Evolutionary conservation across 2,329 filamentous ascomycete genomes (phyloP), one percentile per base, ranked within the genome.

Genomic region (Hypomyces rosellus): DNA sequence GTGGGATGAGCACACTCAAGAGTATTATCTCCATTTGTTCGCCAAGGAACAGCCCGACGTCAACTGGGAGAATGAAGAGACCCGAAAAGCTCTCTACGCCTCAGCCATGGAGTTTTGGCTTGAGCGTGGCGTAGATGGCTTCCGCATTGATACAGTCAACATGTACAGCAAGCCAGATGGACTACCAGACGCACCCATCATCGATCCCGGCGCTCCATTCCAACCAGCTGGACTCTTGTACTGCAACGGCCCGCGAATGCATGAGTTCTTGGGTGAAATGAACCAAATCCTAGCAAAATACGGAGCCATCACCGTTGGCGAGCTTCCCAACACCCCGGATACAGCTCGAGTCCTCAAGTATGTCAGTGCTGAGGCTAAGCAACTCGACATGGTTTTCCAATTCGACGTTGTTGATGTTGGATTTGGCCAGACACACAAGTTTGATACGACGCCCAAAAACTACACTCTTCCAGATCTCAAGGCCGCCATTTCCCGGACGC

Each of bases 21-120:
- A 91, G 66, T 91, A 89, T 65, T 91, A 89, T 60, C 78, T 91
- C 0, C 82, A 86, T 54, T 74, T 93, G 11, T 95, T 89, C 64
- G 82, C 84, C 6, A 78, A 77, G 5, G 81, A 88, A 56, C 88
- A 92, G 63, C 88, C 89, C 0, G 89, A 93, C 59, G 74, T 93
- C n/a, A 93, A 93, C 68, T 93, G 88, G 87, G 86, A 91, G 61
- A 86, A 85, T 51, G 74, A 75, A 0, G 80, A 78, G 9, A 80
- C 86, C 0, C 78, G 87, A 14, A 70, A 79, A 42, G 88, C 86
- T 2, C 82, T 91, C 6, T 86, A 89, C 63, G 75, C 84, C 34
- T 77, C 79, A 14, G 76, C 85, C 5, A 86, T 91, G 78, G 77
- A 79, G 30, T 93, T 91, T 64, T 93, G 89, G 89, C 77, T 93